Evolutionary conservation across 2,329 filamentous ascomycete species (phyloP).

Genomic region (Pyrenophora tritici-repentis): DNA sequence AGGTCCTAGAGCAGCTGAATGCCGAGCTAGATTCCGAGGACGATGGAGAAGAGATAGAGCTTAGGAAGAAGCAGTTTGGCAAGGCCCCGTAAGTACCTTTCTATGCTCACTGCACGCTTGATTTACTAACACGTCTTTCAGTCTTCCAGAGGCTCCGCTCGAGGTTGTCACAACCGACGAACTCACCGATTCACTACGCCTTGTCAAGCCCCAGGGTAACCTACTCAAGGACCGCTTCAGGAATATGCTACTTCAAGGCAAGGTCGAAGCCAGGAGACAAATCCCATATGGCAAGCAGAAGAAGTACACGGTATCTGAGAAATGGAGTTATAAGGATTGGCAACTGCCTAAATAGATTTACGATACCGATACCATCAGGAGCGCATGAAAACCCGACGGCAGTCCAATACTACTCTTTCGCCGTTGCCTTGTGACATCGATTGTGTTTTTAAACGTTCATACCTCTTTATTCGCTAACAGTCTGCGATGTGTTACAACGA

Average conservation of each 20-base stretch:
- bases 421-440: not conserved
- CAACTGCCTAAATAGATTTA: constrained; percentile 49
- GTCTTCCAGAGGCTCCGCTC: constrained; percentile 69
- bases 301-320: constrained; percentile 83
- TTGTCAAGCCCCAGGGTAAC: constrained; percentile 88
- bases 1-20: constrained; percentile 34
- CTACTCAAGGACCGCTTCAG: constrained; percentile 89
- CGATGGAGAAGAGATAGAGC: constrained; percentile 49
- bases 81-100: constrained; percentile 55
- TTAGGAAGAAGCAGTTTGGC: constrained; percentile 75
- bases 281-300: constrained; percentile 82
- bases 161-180: constrained; percentile 58
- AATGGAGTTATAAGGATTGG: constrained; percentile 98
- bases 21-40: constrained; percentile 33
- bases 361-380: too few species aligned
- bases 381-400: too few species aligned
- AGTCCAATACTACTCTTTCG: not conserved
- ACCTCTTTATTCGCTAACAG: too few species aligned
- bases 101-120: too few species aligned
- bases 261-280: constrained; percentile 80
- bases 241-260: constrained; percentile 84
- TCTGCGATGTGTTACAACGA: too few species aligned
- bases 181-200: constrained; percentile 55
- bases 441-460: too few species aligned
- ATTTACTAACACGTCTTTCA: constrained; percentile 36